These are phyloP conservation scores for Ormosia emarginata DNA, from an alignment of 306 rosid genomes.

Conservation along the genomic window DNA sequence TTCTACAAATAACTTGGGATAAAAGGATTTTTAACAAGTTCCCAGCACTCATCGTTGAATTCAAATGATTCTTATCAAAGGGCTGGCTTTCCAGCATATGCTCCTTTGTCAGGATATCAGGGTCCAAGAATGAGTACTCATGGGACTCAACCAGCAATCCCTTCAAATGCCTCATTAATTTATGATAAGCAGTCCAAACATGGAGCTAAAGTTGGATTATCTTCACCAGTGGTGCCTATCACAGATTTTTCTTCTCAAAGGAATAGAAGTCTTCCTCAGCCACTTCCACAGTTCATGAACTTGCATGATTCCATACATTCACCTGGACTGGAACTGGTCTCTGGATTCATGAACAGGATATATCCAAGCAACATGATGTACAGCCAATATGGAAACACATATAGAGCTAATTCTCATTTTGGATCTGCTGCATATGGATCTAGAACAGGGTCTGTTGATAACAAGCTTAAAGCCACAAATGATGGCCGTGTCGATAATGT, in stretches of 20 bases:
- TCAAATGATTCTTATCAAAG: slow-evolving; percentile 30
- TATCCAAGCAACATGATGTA: slow-evolving; percentile 33
- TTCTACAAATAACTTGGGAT: slow-evolving; percentile 22
- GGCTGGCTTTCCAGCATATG: slow-evolving; percentile 23
- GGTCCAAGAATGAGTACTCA: slow-evolving; percentile 26
- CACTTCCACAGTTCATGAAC: slow-evolving; percentile 30
- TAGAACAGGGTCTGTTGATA: slow-evolving; percentile 17
- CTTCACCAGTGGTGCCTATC: slow-evolving; percentile 22
- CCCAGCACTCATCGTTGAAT: slow-evolving; percentile 27
- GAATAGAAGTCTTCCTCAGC: slow-evolving; percentile 25
- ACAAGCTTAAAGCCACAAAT: slow-evolving; percentile 14
- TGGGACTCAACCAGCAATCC: slow-evolving; percentile 20
- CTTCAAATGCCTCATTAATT: not conserved
- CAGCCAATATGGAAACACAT: slow-evolving; percentile 38
- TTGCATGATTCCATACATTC: slow-evolving; percentile 25
- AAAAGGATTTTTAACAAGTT: slow-evolving; percentile 22
- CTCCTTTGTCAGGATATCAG: slow-evolving; percentile 37
- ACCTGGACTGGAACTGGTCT: slow-evolving; percentile 33
- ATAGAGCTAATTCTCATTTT: slow-evolving; percentile 24
- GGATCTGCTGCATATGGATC: slow-evolving; percentile 42
- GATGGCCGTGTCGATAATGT: slow-evolving; percentile 8
- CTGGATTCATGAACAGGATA: slow-evolving; percentile 33
- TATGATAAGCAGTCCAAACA: slow-evolving; percentile 31
- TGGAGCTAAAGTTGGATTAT: slow-evolving; percentile 31
- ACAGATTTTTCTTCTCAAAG: slow-evolving; percentile 31